A percentile compares a stretch with the other conserved stretches of the same genome.
Evolutionary conservation across 768 basidiomycete species (phyloP).

Genomic region (Pulveroboletus sp.): DNA sequence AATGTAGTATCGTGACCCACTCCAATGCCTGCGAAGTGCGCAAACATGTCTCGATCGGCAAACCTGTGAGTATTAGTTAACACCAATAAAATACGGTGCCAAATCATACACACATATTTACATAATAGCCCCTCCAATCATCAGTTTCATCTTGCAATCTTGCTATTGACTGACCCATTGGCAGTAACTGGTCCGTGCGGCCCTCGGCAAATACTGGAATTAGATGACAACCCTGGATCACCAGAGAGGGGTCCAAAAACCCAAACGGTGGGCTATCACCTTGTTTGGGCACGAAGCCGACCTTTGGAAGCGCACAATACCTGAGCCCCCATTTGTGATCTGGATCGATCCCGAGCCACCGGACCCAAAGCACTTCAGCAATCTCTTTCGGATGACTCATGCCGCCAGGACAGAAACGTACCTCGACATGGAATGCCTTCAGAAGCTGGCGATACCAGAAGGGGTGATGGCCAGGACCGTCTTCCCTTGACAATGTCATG

Average conservation of each 20-base stretch:
- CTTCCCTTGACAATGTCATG: conserved; percentile 1
- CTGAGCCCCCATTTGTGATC: background rate
- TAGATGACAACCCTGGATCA: background rate
- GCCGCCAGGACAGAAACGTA: background rate
- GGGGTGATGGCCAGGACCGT: background rate
- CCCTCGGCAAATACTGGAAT: background rate
- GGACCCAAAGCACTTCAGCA: conserved; percentile 1
- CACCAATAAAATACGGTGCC: background rate
- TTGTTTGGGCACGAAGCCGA: background rate
- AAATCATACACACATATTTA: background rate
- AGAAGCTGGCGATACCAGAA: conserved; percentile 3
- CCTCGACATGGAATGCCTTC: background rate
- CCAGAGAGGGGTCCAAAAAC: background rate
- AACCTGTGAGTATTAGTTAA: background rate
- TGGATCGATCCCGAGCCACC: background rate
- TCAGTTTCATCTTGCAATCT: background rate
- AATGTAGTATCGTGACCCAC: conserved; percentile 2
- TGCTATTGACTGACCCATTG: background rate
- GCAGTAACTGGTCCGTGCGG: background rate
- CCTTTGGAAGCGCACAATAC: background rate
- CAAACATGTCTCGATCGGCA: conserved; percentile 9
- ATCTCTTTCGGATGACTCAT: background rate
- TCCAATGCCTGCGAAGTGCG: background rate
- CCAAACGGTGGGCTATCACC: background rate
- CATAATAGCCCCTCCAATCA: conserved; percentile 1